phyloP scores from a whole-genome alignment of 225 moss, liverwort and hornwort genomes.

The Straminergon stramineum region DNA sequence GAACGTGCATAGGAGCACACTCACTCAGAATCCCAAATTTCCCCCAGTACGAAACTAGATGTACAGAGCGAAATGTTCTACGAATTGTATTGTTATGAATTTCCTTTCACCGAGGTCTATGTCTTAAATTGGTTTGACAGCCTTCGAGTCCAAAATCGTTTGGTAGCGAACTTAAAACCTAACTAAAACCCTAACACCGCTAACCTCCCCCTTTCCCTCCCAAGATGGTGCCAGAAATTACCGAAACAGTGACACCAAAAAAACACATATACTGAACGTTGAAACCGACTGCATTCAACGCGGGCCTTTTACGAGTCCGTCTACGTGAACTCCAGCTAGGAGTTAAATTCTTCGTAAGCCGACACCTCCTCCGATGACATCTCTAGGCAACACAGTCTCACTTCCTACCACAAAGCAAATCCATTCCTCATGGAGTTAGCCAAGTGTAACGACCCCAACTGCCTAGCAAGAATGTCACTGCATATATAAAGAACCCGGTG shows the following conservation, averaged over 20 bases:
- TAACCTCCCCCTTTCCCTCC: background rate
- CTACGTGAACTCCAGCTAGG: constrained; percentile 2
- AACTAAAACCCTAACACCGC: constrained; percentile 7
- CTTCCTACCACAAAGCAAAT: background rate
- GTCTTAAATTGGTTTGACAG: background rate
- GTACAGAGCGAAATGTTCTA: background rate
- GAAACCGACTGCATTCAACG: background rate
- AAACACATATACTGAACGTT: constrained; percentile 18
- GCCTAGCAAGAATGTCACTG: background rate
- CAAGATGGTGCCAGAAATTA: constrained; percentile 14
- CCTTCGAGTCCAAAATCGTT: background rate
- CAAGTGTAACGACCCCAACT: constrained; percentile 13
- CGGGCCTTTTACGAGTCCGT: background rate
- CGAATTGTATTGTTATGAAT: background rate
- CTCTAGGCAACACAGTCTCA: background rate
- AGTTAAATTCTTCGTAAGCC: background rate
- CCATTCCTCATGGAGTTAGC: background rate
- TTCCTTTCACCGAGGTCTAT: background rate
- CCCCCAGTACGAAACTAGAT: background rate
- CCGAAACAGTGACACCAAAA: constrained; percentile 9
- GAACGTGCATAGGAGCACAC: background rate
- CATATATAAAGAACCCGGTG: background rate
- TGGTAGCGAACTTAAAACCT: background rate
- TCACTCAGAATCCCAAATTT: background rate
- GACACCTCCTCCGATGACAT: background rate